Percentiles rank a stretch among this genome's conserved stretches.
phyloP scores from a whole-genome alignment of 495 filamentous ascomycete species.

The Coniosporium apollinis region DNA sequence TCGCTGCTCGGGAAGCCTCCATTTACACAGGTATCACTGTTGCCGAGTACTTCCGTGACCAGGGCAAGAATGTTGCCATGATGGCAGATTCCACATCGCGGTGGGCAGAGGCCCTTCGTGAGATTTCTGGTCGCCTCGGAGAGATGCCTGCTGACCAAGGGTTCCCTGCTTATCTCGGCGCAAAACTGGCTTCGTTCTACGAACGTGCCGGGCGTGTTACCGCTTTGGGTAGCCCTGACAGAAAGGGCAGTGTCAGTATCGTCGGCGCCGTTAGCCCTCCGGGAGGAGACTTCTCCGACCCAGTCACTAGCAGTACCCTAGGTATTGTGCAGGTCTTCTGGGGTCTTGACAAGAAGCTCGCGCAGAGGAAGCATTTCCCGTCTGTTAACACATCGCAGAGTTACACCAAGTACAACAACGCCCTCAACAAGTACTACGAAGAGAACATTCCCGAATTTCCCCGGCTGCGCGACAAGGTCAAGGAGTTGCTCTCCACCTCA shows the following conservation, averaged over 20 bases:
- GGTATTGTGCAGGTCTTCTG: slow-evolving; percentile 99
- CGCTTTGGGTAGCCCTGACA: slow-evolving; percentile 72
- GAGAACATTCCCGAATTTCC: slow-evolving; percentile 90
- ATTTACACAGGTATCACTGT: slow-evolving; percentile 99
- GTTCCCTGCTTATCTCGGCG: slow-evolving; percentile 94
- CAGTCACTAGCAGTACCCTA: slow-evolving; percentile 84
- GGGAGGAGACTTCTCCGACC: slow-evolving; percentile 98
- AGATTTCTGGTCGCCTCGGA: slow-evolving; percentile 95
- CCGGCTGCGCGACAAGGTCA: slow-evolving; percentile 75
- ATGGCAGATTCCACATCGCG: slow-evolving; percentile 98
- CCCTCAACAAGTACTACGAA: slow-evolving; percentile 84
- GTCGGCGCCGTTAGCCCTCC: slow-evolving; percentile 95
- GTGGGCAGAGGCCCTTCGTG: slow-evolving; percentile 96
- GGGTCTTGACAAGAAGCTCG: slow-evolving; percentile 98
- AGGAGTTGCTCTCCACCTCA: slow-evolving; percentile 79
- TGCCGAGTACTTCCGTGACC: slow-evolving; percentile 96
- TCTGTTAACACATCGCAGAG: slow-evolving; percentile 92
- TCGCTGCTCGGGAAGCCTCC: slow-evolving; percentile 94
- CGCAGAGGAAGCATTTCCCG: slow-evolving; percentile 97
- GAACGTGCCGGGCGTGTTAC: slow-evolving; percentile 84
- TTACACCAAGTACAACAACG: slow-evolving; percentile 88
- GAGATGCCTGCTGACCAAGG: slow-evolving; percentile 99
- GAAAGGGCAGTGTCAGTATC: slow-evolving; percentile 86
- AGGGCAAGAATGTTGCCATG: slow-evolving; percentile 96
- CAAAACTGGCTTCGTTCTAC: slow-evolving; percentile 97